Percentiles rank a stretch among this genome's conserved stretches.
These are phyloP conservation scores for Hypoxylon sp. DNA, from an alignment of 2,329 filamentous ascomycete genomes.

Conservation along the genomic window DNA sequence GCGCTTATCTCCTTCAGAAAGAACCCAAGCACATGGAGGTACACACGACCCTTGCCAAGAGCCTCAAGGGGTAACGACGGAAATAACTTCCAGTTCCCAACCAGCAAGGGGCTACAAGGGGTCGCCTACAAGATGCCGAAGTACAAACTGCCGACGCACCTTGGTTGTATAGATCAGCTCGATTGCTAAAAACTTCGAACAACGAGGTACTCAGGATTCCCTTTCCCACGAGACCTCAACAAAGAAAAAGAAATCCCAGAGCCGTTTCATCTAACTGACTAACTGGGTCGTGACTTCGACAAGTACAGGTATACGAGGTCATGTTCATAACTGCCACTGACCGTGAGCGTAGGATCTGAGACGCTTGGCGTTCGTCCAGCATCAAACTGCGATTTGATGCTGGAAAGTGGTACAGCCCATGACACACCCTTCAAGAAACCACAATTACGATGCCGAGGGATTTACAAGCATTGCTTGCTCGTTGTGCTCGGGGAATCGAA, in stretches of 20 bases:
- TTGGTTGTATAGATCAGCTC: conserved; percentile 47
- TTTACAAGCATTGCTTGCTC: conserved; percentile 24
- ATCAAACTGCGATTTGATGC: conserved; percentile 19
- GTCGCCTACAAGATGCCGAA: conserved; percentile 39
- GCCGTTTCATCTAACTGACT: conserved; percentile 8
- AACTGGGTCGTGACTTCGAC: conserved; percentile 26
- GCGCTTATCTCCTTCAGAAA: conserved; percentile 72
- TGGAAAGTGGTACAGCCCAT: conserved; percentile 15
- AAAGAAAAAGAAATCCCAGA: conserved; percentile 38
- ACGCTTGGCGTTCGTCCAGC: conserved; percentile 18
- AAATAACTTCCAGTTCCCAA: background rate
- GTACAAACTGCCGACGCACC: conserved; percentile 42
- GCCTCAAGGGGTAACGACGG: conserved; percentile 1
- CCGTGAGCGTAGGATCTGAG: conserved; percentile 19
- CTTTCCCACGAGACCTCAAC: conserved; percentile 32
- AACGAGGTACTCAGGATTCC: conserved; percentile 36
- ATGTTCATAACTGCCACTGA: conserved; percentile 22
- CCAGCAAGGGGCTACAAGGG: conserved; percentile 31
- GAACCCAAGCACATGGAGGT: conserved; percentile 57
- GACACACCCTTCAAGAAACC: conserved; percentile 22
- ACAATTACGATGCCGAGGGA: conserved; percentile 21
- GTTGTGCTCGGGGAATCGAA: conserved; percentile 21
- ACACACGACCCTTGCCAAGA: conserved; percentile 39
- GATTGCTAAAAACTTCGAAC: conserved; percentile 47
- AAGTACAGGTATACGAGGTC: conserved; percentile 20